phyloP scores from a whole-genome alignment of 1,284 basidiomycete species.

The Pseudozyma sp. region DNA sequence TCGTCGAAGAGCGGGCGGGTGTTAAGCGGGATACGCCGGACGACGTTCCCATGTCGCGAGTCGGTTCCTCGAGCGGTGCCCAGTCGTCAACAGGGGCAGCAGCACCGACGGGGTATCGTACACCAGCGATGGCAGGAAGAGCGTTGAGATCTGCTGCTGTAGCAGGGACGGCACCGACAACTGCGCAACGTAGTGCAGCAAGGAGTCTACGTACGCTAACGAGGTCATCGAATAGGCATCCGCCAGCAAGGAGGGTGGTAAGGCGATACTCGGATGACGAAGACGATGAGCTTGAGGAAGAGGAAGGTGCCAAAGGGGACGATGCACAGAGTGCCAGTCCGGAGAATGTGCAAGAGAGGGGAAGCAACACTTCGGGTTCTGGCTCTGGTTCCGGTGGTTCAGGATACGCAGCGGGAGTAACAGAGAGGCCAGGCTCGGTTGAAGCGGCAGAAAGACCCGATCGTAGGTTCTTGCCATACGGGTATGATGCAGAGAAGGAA shows the following conservation, averaged over 20 bases:
- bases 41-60: slow-evolving; percentile 14
- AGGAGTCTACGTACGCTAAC: slow-evolving; percentile 47
- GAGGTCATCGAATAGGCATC: slow-evolving; percentile 46
- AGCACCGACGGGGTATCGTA: slow-evolving; percentile 39
- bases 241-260: slow-evolving; percentile 55
- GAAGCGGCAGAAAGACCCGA: slow-evolving; percentile 25
- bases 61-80: slow-evolving; percentile 13
- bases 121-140: slow-evolving; percentile 46
- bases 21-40: slow-evolving; percentile 37
- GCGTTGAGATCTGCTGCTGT: slow-evolving; percentile 33
- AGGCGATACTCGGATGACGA: slow-evolving; percentile 62
- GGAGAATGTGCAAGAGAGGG: slow-evolving; percentile 13
- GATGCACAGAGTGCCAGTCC: slow-evolving; percentile 29
- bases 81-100: neutral
- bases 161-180: slow-evolving; percentile 18
- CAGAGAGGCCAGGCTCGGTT: slow-evolving; percentile 17
- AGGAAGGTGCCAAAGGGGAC: slow-evolving; percentile 24
- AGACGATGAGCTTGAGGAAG: slow-evolving; percentile 49
- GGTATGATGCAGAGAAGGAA: slow-evolving; percentile 45
- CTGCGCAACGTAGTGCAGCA: slow-evolving; percentile 43
- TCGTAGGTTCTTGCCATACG: slow-evolving; percentile 36
- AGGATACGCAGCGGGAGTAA: slow-evolving; percentile 26
- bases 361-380: slow-evolving; percentile 36
- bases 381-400: slow-evolving; percentile 30
- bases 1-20: slow-evolving; percentile 27